phyloP scores from a whole-genome alignment of 768 basidiomycete genomes.

The Pisolithus sp. region DNA sequence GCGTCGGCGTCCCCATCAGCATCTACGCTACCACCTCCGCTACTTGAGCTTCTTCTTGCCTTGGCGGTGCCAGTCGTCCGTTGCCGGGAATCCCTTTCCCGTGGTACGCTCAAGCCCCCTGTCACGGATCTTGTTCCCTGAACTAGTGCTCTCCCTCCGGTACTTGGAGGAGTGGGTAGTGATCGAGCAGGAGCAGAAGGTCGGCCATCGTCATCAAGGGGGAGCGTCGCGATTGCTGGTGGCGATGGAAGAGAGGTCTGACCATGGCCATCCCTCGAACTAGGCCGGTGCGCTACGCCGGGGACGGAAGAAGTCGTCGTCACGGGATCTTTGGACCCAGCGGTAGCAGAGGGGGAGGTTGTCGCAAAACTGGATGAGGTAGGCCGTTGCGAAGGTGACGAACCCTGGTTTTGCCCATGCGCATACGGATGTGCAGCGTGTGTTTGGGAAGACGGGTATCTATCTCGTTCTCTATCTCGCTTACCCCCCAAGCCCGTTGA shows the following conservation, averaged over 20 bases:
- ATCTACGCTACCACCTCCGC: constrained; percentile 31
- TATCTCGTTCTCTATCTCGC: background rate
- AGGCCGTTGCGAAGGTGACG: constrained; percentile 16
- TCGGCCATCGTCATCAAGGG: background rate
- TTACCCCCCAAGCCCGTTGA: constrained; percentile 1
- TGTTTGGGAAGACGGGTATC: constrained; percentile 7
- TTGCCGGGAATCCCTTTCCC: background rate
- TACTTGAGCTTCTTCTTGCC: background rate
- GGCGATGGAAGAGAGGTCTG: background rate
- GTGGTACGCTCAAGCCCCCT: background rate
- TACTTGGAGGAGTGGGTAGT: too few relatives aligned
- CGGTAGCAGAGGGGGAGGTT: too few relatives aligned
- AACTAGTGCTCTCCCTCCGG: too few relatives aligned
- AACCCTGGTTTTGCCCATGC: constrained; percentile 2
- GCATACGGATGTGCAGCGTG: constrained; percentile 18
- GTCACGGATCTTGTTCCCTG: too few relatives aligned
- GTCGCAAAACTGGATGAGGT: too few relatives aligned
- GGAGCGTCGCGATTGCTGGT: background rate
- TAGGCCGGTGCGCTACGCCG: background rate
- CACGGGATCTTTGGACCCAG: too few relatives aligned
- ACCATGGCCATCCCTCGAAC: background rate
- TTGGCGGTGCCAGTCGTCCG: background rate
- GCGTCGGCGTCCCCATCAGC: constrained; percentile 23
- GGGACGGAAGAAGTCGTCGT: too few relatives aligned
- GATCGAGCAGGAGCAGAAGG: background rate